These are phyloP conservation scores for Papilionanthe hybrid DNA, from an alignment of 116 monocot species.

Conservation along the genomic window DNA sequence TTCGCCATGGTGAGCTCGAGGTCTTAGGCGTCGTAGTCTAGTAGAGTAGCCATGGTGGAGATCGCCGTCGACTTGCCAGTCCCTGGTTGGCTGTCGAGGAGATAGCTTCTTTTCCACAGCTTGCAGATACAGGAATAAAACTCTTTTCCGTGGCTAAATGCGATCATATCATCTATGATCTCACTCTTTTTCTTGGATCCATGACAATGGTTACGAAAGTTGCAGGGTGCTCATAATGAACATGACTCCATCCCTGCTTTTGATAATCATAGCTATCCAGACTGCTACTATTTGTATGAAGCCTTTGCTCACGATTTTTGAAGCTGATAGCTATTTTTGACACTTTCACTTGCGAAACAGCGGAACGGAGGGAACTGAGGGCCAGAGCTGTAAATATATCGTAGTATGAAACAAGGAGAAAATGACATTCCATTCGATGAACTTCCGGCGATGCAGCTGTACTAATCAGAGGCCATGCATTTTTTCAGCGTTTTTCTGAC, in stretches of 20 bases:
- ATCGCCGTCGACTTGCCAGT: slow-evolving; percentile 70
- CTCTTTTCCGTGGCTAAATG: slow-evolving; percentile 38
- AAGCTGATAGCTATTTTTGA: background rate
- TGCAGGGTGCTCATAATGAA: slow-evolving; percentile 55
- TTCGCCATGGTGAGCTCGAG: too few relatives aligned
- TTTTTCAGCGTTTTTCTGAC: too few relatives aligned
- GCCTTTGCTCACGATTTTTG: slow-evolving; percentile 28
- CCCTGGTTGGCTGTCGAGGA: slow-evolving; percentile 71
- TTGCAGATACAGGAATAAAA: slow-evolving; percentile 54
- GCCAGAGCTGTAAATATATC: too few relatives aligned
- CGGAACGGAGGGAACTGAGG: too few relatives aligned
- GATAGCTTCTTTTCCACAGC: slow-evolving; percentile 69
- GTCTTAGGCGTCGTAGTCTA: too few relatives aligned
- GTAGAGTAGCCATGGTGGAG: slow-evolving; percentile 39
- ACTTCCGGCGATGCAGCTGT: too few relatives aligned
- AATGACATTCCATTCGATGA: too few relatives aligned
- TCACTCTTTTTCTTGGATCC: slow-evolving; percentile 41
- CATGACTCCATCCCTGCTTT: slow-evolving; percentile 39
- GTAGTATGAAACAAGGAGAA: too few relatives aligned
- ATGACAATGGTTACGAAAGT: slow-evolving; percentile 57
- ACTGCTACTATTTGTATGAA: slow-evolving; percentile 29
- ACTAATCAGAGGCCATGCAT: too few relatives aligned
- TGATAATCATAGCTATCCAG: slow-evolving; percentile 2
- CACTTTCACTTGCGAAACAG: too few relatives aligned
- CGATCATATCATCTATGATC: slow-evolving; percentile 30